Conservation (phyloP, 768 basidiomycete genomes). For the Suillus subalutaceus region DNA sequence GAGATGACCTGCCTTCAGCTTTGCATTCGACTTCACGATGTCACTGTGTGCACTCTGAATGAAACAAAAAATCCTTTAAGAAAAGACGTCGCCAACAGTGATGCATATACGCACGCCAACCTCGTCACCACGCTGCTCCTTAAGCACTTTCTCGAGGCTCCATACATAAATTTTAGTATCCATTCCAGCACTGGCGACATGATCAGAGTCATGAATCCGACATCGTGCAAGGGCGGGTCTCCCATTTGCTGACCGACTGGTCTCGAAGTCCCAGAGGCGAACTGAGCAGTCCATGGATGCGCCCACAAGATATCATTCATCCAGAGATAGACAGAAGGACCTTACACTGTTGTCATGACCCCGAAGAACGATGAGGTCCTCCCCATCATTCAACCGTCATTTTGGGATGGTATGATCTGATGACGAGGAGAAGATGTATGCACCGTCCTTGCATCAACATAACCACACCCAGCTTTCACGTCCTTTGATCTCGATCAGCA, state of each 20-base stretch:
- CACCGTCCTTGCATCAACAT: too few relatives aligned
- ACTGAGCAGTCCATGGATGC: neutral
- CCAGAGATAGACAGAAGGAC: neutral
- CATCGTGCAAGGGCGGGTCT: constrained; percentile 69
- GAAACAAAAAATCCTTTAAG: neutral
- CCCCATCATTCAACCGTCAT: neutral
- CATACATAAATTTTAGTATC: constrained; percentile 80
- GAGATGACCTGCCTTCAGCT: too few relatives aligned
- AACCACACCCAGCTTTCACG: too few relatives aligned
- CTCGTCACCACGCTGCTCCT: neutral
- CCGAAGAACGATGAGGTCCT: neutral
- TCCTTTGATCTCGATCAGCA: too few relatives aligned
- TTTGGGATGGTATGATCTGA: too few relatives aligned
- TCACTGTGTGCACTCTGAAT: too few relatives aligned
- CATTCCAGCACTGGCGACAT: constrained; percentile 82
- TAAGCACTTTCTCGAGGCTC: constrained; percentile 53
- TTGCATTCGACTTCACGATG: too few relatives aligned
- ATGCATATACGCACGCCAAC: neutral
- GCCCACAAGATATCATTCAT: neutral
- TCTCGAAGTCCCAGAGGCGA: neutral
- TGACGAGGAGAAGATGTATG: too few relatives aligned
- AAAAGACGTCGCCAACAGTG: neutral
- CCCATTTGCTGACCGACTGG: neutral
- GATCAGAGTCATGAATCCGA: constrained; percentile 77
- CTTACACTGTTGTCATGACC: neutral